Conservation (phyloP, 495 filamentous ascomycete species). For the Neurospora sp. region DNA sequence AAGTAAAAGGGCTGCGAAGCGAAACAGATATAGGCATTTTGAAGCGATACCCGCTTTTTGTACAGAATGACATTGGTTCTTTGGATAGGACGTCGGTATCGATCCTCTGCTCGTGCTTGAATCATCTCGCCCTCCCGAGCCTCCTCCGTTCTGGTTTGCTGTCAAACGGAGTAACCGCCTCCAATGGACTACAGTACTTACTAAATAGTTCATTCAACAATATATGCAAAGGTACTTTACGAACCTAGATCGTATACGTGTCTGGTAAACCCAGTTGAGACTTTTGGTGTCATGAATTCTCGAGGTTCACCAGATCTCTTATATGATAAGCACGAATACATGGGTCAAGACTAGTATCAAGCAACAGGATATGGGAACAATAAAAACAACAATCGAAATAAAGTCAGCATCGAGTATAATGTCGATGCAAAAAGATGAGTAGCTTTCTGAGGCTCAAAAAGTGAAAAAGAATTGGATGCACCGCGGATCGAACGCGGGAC, state of each 20-base stretch:
- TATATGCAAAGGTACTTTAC: background rate
- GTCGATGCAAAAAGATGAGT: background rate
- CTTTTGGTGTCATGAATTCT: background rate
- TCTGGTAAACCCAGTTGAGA: background rate
- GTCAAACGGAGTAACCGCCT: background rate
- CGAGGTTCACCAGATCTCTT: background rate
- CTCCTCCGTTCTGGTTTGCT: background rate
- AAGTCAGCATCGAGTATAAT: background rate
- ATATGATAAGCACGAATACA: background rate
- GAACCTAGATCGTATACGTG: background rate
- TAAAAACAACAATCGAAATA: background rate
- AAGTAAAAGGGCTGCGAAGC: background rate
- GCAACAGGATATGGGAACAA: background rate
- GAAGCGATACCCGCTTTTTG: background rate
- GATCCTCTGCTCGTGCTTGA: background rate
- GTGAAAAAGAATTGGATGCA: conserved; percentile 1
- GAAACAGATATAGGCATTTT: background rate
- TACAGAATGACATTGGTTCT: background rate
- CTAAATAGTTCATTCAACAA: background rate
- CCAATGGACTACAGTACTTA: background rate
- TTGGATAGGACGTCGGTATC: background rate
- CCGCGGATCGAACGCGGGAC: conserved; percentile 10
- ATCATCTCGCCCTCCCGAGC: background rate
- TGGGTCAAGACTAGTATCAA: background rate
- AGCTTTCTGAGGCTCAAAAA: background rate